phyloP scores from a whole-genome alignment of 2,329 filamentous ascomycete genomes.

The Aspergillus latus region DNA sequence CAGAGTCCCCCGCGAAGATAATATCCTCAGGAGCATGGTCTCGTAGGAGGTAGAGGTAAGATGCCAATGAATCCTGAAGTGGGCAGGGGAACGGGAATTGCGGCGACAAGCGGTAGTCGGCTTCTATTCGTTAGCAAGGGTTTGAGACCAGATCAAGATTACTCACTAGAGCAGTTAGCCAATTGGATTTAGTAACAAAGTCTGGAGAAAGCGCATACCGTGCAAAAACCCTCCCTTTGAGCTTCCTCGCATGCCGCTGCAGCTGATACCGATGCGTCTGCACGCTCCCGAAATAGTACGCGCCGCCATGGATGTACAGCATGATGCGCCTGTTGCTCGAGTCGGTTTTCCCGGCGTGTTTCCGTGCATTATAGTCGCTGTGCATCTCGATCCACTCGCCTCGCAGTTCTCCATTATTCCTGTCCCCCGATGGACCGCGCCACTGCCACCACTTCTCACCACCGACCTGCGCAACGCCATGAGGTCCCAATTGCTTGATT shows the following conservation, averaged over 20 bases:
- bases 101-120: slow-evolving; percentile 81
- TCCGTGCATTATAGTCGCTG: slow-evolving; percentile 71
- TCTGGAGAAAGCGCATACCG: slow-evolving; percentile 41
- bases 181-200: not conserved
- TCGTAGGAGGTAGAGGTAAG: slow-evolving; percentile 79
- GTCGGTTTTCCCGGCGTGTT: slow-evolving; percentile 50
- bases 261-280: slow-evolving; percentile 98
- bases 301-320: slow-evolving; percentile 91
- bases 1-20: slow-evolving; percentile 86
- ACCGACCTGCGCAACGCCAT: slow-evolving; percentile 73
- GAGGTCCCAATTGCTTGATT: slow-evolving; percentile 70
- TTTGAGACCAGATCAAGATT: not conserved
- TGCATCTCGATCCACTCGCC: slow-evolving; percentile 98
- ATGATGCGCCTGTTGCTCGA: slow-evolving; percentile 70
- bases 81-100: slow-evolving; percentile 96
- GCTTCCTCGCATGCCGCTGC: slow-evolving; percentile 90
- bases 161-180: not conserved
- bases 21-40: slow-evolving; percentile 78
- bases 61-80: slow-evolving; percentile 82
- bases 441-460: slow-evolving; percentile 89
- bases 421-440: slow-evolving; percentile 62
- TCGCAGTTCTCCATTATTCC: slow-evolving; percentile 50
- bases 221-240: slow-evolving; percentile 85
- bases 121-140: slow-evolving; percentile 19
- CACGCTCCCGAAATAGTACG: slow-evolving; percentile 92